Base-by-base conservation (phyloP, 73 alveolate genomes). In the Tetrahymena malaccensis region DNA sequence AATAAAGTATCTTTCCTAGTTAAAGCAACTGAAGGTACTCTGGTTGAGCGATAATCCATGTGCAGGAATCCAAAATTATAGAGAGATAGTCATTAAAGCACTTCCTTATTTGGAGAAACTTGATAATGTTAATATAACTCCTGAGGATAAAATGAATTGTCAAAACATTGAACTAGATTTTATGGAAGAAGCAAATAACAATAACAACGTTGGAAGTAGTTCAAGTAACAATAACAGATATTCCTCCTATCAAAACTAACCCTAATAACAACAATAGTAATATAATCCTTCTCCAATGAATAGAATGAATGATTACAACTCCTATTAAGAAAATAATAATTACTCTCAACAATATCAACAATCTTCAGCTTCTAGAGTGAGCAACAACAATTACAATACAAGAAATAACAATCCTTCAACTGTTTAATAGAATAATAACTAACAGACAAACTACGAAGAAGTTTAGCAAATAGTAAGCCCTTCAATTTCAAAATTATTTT, bases 1-100 rank as follows among this genome's bases (percentile, higher is more conserved):
- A 96, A 94, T 99, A 89, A 94, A 97, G 27, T 98, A 98, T 97
- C 96, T 99, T 34, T 93, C 95, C 21, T 96, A 70, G 55, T 96
- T 98, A 43, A 96, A 97, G 6, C 85, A 97, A 57, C 96, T 99
- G 85, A 98, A 97, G 97, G 99, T 98, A 34, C 96, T 99, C 22
- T 99, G 99, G 99, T 96, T 99, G 22, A 44, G 98, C 97, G 99
- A 99, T 56, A 99, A 99, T 96, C 99, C 99, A 27, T 96, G 99
- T 84, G 98, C 99, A 0, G 98, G 97, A 58, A 97, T 93, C 40
- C 98, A 98, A 16, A 97, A 95, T 84, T 99, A 99, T 94, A 98
- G 99, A 98, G 98, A 96, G 55, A 97, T 95, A 85, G 99, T 99
- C 17, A 96, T 99, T 43, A 97, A 96, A 85, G 33, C 94, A 37